Percentiles rank a stretch among this genome's conserved stretches.
These are phyloP conservation scores for Aspergillus olivimuriae DNA, from an alignment of 495 filamentous ascomycete species.

Conservation along the genomic window DNA sequence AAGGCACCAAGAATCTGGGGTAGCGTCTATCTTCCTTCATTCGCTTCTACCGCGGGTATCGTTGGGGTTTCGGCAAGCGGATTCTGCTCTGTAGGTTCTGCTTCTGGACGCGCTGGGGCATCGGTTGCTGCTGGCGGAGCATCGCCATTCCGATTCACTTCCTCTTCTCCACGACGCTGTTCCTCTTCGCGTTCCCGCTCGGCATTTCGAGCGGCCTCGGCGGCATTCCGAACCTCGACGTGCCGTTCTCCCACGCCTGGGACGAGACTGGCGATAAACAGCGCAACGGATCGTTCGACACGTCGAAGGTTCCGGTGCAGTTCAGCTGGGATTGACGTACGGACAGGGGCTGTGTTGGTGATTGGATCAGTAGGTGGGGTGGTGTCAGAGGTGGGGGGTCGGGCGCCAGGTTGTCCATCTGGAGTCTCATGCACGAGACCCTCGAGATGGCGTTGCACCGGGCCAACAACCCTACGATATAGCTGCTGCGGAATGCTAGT, in stretches of 20 bases:
- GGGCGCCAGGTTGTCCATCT: constrained; percentile 15
- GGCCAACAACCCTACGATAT: constrained; percentile 49
- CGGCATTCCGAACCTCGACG: constrained; percentile 61
- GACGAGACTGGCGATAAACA: constrained; percentile 79
- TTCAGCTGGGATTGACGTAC: no score
- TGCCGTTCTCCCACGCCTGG: constrained; percentile 82
- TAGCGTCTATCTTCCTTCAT: no score
- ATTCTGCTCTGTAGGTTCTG: no score
- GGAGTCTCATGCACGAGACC: constrained; percentile 54
- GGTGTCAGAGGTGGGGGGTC: no score
- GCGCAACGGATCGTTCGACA: constrained; percentile 65
- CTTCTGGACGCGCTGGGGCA: neutral
- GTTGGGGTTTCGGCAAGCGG: no score
- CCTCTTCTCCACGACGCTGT: constrained; percentile 14
- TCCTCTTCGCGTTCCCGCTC: constrained; percentile 38
- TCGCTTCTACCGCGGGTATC: no score
- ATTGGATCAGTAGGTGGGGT: no score
- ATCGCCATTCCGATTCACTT: neutral
- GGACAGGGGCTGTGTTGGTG: no score
- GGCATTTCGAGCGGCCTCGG: constrained; percentile 49
- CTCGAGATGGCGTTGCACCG: constrained; percentile 66
- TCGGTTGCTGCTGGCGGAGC: neutral
- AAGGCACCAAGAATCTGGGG: no score
- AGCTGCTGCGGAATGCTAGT: constrained; percentile 55
- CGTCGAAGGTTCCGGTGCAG: constrained; percentile 48